Percentiles rank a stretch among this genome's conserved stretches.
Conservation (phyloP, 192 early-diverging fungal genomes). For the Phycomyces nitens region DNA sequence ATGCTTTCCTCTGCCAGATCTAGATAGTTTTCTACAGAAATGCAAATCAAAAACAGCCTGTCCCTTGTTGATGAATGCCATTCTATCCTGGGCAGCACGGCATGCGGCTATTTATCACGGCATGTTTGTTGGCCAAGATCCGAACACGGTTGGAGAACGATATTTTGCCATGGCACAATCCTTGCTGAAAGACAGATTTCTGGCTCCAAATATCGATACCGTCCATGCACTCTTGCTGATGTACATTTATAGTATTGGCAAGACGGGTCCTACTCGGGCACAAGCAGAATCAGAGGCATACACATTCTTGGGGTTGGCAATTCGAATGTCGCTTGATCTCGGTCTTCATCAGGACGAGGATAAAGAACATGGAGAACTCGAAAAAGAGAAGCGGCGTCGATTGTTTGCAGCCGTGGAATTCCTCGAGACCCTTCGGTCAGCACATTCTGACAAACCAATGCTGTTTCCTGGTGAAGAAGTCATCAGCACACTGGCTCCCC, state of each 20-base stretch:
- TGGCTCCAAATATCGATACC: slow-evolving; percentile 23
- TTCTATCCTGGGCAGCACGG: slow-evolving; percentile 32
- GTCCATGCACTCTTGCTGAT: slow-evolving; percentile 31
- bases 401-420: slow-evolving; percentile 24
- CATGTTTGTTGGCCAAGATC: slow-evolving; percentile 34
- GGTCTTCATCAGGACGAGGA: slow-evolving; percentile 24
- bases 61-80: slow-evolving; percentile 28
- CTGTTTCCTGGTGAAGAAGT: slow-evolving; percentile 21
- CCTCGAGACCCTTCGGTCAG: slow-evolving; percentile 21
- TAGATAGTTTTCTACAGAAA: slow-evolving; percentile 10
- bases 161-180: slow-evolving; percentile 29
- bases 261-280: slow-evolving; percentile 16
- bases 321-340: slow-evolving; percentile 35
- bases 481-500: slow-evolving; percentile 1
- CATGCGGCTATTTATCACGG: slow-evolving; percentile 38
- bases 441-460: slow-evolving; percentile 36
- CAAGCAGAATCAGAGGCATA: slow-evolving; percentile 29
- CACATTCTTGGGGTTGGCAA: slow-evolving; percentile 28
- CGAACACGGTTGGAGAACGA: slow-evolving; percentile 31
- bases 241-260: slow-evolving; percentile 37
- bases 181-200: slow-evolving; percentile 16
- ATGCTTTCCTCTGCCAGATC: slow-evolving; percentile 23
- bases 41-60: slow-evolving; percentile 10
- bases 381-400: slow-evolving; percentile 20
- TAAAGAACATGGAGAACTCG: slow-evolving; percentile 5